phyloP scores from a whole-genome alignment of 1,284 basidiomycete species.

The Melampsora medusae region DNA sequence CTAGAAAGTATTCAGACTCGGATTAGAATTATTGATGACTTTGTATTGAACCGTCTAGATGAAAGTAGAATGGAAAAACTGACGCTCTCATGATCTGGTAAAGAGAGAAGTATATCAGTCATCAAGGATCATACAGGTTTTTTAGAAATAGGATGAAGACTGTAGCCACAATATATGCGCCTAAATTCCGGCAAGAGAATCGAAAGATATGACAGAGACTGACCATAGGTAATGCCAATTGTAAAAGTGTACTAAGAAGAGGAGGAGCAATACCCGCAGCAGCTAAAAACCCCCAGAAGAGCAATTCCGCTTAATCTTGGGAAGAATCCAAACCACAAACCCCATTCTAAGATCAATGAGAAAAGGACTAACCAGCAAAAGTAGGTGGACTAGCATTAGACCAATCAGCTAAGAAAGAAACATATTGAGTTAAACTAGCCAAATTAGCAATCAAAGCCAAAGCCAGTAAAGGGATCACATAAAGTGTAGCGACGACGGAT shows the following conservation, averaged over 20 bases:
- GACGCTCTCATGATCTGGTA: constrained; percentile 40
- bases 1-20: neutral
- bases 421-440: constrained; percentile 61
- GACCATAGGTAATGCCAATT: constrained; percentile 36
- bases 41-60: constrained; percentile 23
- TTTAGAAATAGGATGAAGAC: constrained; percentile 65
- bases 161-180: neutral
- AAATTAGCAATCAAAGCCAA: constrained; percentile 79
- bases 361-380: constrained; percentile 29
- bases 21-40: neutral
- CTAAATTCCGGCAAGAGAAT: neutral
- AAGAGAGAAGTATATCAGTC: no score
- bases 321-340: neutral
- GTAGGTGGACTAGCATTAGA: constrained; percentile 34
- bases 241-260: constrained; percentile 36
- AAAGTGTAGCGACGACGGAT: constrained; percentile 71
- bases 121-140: no score
- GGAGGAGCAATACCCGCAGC: constrained; percentile 34
- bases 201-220: neutral
- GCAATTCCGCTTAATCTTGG: neutral
- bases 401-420: constrained; percentile 47
- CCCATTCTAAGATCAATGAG: neutral
- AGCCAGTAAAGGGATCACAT: constrained; percentile 79
- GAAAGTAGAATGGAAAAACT: constrained; percentile 54
- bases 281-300: neutral